Evolutionary conservation across 768 basidiomycete genomes (phyloP).

Genomic region (Russula ochroleuca): DNA sequence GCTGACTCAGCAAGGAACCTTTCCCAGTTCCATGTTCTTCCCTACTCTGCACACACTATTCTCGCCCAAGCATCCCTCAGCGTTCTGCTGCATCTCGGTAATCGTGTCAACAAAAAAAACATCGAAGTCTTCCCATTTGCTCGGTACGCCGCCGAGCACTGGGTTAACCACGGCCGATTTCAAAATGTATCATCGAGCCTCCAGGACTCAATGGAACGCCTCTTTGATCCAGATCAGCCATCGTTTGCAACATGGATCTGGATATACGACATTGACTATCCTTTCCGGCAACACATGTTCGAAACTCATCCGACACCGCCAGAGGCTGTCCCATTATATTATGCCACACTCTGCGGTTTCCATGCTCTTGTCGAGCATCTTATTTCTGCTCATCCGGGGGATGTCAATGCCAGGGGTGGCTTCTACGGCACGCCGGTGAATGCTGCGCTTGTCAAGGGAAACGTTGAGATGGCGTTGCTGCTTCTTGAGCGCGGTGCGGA

Average conservation of each 20-base stretch:
- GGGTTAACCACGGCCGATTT: conserved; percentile 4
- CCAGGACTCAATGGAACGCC: neutral
- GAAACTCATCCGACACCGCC: neutral
- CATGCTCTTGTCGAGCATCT: neutral
- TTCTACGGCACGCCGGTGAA: neutral
- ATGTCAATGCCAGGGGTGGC: neutral
- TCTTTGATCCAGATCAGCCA: conserved; percentile 3
- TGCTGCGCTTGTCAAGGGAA: neutral
- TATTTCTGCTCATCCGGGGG: neutral
- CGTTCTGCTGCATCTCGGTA: conserved; percentile 2
- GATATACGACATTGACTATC: conserved; percentile 4
- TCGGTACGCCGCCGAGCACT: conserved; percentile 7
- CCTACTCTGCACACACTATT: neutral
- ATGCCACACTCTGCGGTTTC: conserved; percentile 12
- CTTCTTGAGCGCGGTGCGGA: neutral
- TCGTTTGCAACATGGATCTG: conserved; percentile 11
- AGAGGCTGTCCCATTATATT: neutral
- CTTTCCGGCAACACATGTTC: neutral
- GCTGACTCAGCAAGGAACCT: neutral
- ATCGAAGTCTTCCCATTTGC: neutral
- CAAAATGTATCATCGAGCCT: neutral
- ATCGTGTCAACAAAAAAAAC: neutral
- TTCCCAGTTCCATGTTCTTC: conserved; percentile 5
- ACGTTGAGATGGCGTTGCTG: neutral
- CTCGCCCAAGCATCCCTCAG: conserved; percentile 7